These are phyloP conservation scores for Xylaria castorea DNA, from an alignment of 495 filamentous ascomycete genomes.

Conservation along the genomic window DNA sequence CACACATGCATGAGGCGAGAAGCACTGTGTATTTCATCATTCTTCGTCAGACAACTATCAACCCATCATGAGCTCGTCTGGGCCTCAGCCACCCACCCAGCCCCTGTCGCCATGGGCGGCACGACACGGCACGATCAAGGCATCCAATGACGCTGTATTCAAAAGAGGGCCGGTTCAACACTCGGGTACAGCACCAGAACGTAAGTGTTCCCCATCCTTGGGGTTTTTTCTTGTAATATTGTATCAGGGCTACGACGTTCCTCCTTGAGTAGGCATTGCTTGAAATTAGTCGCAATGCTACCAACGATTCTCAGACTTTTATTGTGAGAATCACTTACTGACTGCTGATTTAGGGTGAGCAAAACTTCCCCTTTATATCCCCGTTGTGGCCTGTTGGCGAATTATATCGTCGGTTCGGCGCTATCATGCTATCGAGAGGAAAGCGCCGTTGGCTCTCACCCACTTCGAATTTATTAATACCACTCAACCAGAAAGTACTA, in stretches of 20 bases:
- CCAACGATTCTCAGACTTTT: too few relatives aligned
- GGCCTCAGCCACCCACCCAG: not conserved
- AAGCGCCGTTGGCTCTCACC: too few relatives aligned
- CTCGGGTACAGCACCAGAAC: constrained; percentile 9
- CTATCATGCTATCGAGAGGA: not conserved
- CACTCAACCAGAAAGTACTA: not conserved
- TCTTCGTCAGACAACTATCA: not conserved
- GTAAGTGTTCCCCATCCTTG: constrained; percentile 2
- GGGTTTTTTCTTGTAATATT: not conserved
- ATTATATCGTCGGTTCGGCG: not conserved
- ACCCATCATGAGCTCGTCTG: not conserved
- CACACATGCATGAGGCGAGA: not conserved
- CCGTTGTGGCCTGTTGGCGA: not conserved
- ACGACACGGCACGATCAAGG: not conserved
- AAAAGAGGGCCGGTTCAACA: not conserved
- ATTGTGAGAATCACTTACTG: not conserved
- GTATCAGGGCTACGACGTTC: not conserved
- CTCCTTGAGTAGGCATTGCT: not conserved
- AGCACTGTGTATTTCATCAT: not conserved
- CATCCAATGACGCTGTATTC: not conserved
- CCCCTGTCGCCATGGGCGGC: constrained; percentile 17
- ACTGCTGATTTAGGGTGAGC: constrained; percentile 12
- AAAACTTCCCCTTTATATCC: not conserved
- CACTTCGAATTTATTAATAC: not conserved
- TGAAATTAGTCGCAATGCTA: not conserved